A percentile compares a stretch with the other conserved stretches of the same genome.
Evolutionary conservation across 768 basidiomycete species (phyloP).

Genomic region (Russula compacta): DNA sequence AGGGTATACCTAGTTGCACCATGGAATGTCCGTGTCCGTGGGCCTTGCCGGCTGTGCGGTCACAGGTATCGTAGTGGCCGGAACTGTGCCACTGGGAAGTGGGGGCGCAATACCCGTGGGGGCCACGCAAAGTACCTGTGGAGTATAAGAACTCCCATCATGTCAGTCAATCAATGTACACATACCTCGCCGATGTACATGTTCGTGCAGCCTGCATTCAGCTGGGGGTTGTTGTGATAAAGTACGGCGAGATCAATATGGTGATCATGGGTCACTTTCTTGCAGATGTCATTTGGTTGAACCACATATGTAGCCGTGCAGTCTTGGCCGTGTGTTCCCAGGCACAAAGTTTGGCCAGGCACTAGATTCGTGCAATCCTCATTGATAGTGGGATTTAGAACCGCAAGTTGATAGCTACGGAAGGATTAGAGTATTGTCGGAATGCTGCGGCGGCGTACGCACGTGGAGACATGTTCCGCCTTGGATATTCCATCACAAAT

Average conservation of each 20-base stretch:
- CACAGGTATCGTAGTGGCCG: background rate
- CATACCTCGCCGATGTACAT: conserved; percentile 70
- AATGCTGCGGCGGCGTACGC: conserved; percentile 22
- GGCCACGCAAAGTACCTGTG: conserved; percentile 5
- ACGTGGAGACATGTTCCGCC: conserved; percentile 54
- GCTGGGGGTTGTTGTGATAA: conserved; percentile 65
- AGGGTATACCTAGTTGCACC: conserved; percentile 3
- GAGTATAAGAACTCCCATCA: background rate
- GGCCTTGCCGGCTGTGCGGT: background rate
- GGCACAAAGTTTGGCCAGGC: conserved; percentile 45
- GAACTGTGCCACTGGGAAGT: background rate
- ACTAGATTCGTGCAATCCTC: conserved; percentile 48
- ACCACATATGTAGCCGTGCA: conserved; percentile 57
- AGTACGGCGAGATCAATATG: conserved; percentile 48
- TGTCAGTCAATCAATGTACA: background rate
- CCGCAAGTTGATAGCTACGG: conserved; percentile 63
- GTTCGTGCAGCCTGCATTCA: conserved; percentile 47
- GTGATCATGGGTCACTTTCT: conserved; percentile 32
- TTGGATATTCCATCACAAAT: conserved; percentile 63
- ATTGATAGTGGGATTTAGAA: conserved; percentile 44
- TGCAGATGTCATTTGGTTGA: conserved; percentile 46
- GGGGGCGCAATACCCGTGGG: background rate
- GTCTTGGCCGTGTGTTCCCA: conserved; percentile 51
- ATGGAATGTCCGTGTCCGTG: background rate
- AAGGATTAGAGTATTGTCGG: background rate